A percentile compares a stretch with the other conserved stretches of the same genome.
phyloP scores from a whole-genome alignment of 2,329 filamentous ascomycete genomes.

The Aphanocladium album region DNA sequence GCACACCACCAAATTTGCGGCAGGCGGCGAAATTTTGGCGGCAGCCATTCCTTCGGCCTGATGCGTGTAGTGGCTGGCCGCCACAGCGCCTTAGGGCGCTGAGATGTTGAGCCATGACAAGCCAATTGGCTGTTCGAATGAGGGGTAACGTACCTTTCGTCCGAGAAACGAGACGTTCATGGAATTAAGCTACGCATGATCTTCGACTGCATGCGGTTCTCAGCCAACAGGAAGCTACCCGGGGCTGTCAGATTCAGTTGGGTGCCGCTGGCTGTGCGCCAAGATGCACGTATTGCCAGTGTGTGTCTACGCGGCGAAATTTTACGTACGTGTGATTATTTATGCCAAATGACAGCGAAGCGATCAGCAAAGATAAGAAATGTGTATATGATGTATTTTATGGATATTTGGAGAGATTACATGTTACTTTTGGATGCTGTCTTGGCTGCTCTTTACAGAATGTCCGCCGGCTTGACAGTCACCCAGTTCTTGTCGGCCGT shows the following conservation, averaged over 20 bases:
- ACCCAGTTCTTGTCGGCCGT: slow-evolving; percentile 43
- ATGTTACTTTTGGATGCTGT: neutral
- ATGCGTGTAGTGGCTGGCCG: neutral
- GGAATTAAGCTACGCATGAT: neutral
- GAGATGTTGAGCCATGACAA: neutral
- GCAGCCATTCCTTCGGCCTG: neutral
- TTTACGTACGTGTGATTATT: neutral
- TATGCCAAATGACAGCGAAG: neutral
- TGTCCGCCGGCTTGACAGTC: slow-evolving; percentile 34
- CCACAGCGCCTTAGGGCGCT: neutral
- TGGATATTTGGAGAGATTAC: neutral
- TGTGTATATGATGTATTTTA: neutral
- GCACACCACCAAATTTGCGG: neutral
- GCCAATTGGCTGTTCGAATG: neutral
- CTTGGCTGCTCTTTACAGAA: slow-evolving; percentile 23
- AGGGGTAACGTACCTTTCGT: neutral
- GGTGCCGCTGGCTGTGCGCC: neutral
- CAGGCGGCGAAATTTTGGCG: neutral
- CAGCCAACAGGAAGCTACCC: neutral
- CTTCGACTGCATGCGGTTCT: neutral
- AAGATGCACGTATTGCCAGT: neutral
- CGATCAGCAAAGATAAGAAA: neutral
- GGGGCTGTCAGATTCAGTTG: neutral
- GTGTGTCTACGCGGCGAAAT: neutral
- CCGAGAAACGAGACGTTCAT: neutral